Percentiles rank a stretch among this genome's conserved stretches.
phyloP scores from a whole-genome alignment of 495 filamentous ascomycete species.

The Ramalina peruviana region DNA sequence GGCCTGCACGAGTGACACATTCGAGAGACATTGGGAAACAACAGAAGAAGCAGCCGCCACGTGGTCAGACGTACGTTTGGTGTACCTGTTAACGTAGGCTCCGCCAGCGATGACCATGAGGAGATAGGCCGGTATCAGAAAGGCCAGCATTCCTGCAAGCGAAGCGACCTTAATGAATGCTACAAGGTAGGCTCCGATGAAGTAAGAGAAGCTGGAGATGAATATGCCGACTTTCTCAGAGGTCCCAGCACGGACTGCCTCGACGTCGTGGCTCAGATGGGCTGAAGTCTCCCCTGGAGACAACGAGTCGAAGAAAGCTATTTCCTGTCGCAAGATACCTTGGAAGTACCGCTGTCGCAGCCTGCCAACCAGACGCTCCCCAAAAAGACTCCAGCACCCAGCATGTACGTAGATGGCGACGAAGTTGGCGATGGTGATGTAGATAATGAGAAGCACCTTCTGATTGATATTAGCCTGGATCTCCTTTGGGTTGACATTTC shows the following conservation, averaged over 20 bases:
- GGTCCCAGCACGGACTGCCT: conserved; percentile 46
- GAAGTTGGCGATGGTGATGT: conserved; percentile 48
- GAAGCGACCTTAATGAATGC: conserved; percentile 45
- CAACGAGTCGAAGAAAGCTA: conserved; percentile 44
- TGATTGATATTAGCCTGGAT: conserved; percentile 34
- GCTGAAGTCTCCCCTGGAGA: conserved; percentile 48
- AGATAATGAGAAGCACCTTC: conserved; percentile 48
- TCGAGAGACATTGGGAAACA: conserved; percentile 33
- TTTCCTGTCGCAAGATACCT: conserved; percentile 44
- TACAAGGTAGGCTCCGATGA: conserved; percentile 49
- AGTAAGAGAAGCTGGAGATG: conserved; percentile 43
- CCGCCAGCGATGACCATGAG: conserved; percentile 50
- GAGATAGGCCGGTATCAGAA: conserved; percentile 50
- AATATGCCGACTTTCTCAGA: conserved; percentile 55
- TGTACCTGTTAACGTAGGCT: conserved; percentile 44
- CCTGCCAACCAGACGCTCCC: conserved; percentile 46
- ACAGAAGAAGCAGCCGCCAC: conserved; percentile 35
- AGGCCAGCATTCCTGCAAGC: conserved; percentile 40
- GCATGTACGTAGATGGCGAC: conserved; percentile 35
- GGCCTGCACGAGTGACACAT: conserved; percentile 35
- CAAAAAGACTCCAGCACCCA: conserved; percentile 45
- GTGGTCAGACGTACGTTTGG: conserved; percentile 35
- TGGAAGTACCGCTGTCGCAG: conserved; percentile 45
- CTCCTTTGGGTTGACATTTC: conserved; percentile 8
- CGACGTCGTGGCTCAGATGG: conserved; percentile 44